These are phyloP conservation scores for apple (Malus domestica) DNA, from an alignment of 306 rosid species.

Conservation along the genomic window ASM211411v1 NC_041795.1:5122501-5123000, in stretches of 20 bases:
- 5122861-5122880: neutral
- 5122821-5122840: neutral
- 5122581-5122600: neutral
- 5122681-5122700: neutral
- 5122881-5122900: neutral
- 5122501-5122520: neutral
- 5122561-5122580: neutral
- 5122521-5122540: neutral
- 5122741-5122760: neutral
- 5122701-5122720: neutral
- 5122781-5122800: neutral
- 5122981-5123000: slow-evolving; percentile 97
- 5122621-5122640: neutral
- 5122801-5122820: neutral
- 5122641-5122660: neutral
- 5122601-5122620: neutral
- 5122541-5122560: neutral
- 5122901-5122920: neutral
- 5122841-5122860: neutral
- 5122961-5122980: slow-evolving; percentile 52
- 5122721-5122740: neutral
- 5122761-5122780: neutral
- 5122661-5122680: neutral
- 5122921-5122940: neutral
- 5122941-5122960: slow-evolving; percentile 17